phyloP scores from a whole-genome alignment of 2,329 filamentous ascomycete genomes.

The Exserohilum rostratum region DNA sequence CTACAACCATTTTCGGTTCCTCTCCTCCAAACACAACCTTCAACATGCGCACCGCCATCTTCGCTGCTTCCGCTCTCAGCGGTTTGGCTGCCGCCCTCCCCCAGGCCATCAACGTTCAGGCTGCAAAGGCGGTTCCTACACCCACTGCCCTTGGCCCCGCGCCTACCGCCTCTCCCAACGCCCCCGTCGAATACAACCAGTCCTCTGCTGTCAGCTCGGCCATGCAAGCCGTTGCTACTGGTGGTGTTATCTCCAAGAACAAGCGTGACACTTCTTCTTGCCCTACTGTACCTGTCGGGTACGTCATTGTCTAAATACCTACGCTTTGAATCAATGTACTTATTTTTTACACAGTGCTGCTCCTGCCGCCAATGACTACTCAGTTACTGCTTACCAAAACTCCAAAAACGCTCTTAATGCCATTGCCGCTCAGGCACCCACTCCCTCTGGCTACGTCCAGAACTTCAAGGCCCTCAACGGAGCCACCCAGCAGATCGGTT shows the following conservation, averaged over 20 bases:
- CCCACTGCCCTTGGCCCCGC: conserved; percentile 35
- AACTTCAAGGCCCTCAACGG: conserved; percentile 24
- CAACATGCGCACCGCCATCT: conserved; percentile 32
- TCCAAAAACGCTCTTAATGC: conserved; percentile 9
- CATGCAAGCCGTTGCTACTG: conserved; percentile 13
- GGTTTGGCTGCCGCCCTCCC: conserved; percentile 29
- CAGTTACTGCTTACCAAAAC: conserved; percentile 18
- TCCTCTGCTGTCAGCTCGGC: conserved; percentile 13
- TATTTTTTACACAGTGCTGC: neutral
- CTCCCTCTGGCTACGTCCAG: conserved; percentile 24
- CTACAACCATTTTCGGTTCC: conserved; percentile 10
- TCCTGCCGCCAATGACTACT: neutral
- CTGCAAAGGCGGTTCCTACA: conserved; percentile 43
- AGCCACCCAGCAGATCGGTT: conserved; percentile 33
- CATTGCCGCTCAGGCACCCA: conserved; percentile 11
- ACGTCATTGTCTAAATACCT: conserved; percentile 1
- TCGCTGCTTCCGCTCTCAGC: conserved; percentile 21
- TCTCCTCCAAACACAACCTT: conserved; percentile 8
- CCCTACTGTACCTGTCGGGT: conserved; percentile 19
- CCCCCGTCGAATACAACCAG: conserved; percentile 1
- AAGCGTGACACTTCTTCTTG: conserved; percentile 21
- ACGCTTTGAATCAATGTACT: neutral
- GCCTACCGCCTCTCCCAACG: conserved; percentile 16
- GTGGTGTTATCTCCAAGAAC: conserved; percentile 13
- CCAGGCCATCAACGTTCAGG: conserved; percentile 46